Conservation (phyloP, 371 early-diverging fungal species). For the Funneliformis caledonium region DNA sequence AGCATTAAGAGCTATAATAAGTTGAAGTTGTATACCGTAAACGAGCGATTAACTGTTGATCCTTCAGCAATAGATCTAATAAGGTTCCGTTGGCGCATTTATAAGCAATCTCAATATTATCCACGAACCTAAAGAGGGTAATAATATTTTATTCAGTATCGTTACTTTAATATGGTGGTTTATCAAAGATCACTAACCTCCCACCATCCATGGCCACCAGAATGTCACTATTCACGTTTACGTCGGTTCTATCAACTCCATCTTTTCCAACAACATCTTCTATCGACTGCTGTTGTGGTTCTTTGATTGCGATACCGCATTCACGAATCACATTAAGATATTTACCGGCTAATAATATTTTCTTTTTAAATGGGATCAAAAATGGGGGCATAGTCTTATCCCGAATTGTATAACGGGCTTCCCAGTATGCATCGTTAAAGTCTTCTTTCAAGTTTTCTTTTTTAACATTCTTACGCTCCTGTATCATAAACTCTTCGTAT, state of each 20-base stretch:
- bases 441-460: constrained; percentile 72
- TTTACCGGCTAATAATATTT: constrained; percentile 90
- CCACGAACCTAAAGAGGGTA: constrained; percentile 59
- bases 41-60: constrained; percentile 72
- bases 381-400: constrained; percentile 75
- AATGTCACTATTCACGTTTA: constrained; percentile 54
- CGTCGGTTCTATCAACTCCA: constrained; percentile 38
- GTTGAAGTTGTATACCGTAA: constrained; percentile 56
- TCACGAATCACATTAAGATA: constrained; percentile 92
- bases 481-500: constrained; percentile 91
- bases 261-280: constrained; percentile 35
- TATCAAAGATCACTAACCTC: constrained; percentile 49
- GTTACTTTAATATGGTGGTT: neutral
- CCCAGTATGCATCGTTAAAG: constrained; percentile 86
- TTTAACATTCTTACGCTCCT: constrained; percentile 60
- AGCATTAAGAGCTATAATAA: neutral
- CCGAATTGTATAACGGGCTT: constrained; percentile 74
- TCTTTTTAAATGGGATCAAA: constrained; percentile 70
- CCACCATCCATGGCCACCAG: constrained; percentile 63
- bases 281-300: constrained; percentile 33
- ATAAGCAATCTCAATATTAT: constrained; percentile 78
- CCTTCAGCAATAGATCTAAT: constrained; percentile 68
- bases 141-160: neutral
- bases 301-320: constrained; percentile 62
- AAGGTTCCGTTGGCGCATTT: constrained; percentile 75